A percentile compares a stretch with the other conserved stretches of the same genome.
These are phyloP conservation scores for Buxus sempervirens DNA, from an alignment of 164 flowering plant genomes.

Conservation along the genomic window DNA sequence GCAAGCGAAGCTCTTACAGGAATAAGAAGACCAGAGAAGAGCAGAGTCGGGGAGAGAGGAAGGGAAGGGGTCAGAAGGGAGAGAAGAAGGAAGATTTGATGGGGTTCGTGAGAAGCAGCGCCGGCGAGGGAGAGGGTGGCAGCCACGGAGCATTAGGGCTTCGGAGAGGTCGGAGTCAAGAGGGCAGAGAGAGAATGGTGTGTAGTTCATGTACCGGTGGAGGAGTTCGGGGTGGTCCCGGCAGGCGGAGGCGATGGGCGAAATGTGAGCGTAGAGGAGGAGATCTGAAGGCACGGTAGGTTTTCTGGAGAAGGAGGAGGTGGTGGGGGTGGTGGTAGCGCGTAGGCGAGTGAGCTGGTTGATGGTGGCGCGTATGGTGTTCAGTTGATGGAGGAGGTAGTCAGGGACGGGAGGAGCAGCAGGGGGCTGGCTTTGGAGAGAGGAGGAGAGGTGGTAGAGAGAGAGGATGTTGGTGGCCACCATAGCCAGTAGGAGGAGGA, in stretches of 20 bases:
- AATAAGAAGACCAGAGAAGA: conserved; percentile 37
- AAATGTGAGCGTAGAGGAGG: conserved; percentile 58
- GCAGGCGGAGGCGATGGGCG: conserved; percentile 87
- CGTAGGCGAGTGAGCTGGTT: conserved; percentile 66
- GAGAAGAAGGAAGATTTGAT: conserved; percentile 22
- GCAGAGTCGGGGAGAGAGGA: conserved; percentile 35
- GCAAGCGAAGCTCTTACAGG: conserved; percentile 49
- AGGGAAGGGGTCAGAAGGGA: conserved; percentile 38
- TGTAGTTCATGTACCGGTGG: conserved; percentile 62
- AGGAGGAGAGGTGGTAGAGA: conserved; percentile 90
- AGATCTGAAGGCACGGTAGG: conserved; percentile 60
- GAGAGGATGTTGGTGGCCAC: conserved; percentile 96
- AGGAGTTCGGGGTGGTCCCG: conserved; percentile 58
- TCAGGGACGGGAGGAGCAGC: conserved; percentile 56
- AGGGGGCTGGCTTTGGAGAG: conserved; percentile 38
- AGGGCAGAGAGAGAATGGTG: conserved; percentile 54
- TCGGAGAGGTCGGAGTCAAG: conserved; percentile 43
- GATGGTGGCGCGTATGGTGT: conserved; percentile 89
- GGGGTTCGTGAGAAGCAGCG: conserved; percentile 60
- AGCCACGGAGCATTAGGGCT: conserved; percentile 59
- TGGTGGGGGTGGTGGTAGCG: conserved; percentile 18
- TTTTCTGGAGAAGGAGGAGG: conserved; percentile 11
- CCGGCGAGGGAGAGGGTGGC: conserved; percentile 80
- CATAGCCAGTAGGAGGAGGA: conserved; percentile 81
- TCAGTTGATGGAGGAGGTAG: conserved; percentile 77